Conservation (phyloP, 139 green algal genomes). For the Trebouxia sp. region DNA sequence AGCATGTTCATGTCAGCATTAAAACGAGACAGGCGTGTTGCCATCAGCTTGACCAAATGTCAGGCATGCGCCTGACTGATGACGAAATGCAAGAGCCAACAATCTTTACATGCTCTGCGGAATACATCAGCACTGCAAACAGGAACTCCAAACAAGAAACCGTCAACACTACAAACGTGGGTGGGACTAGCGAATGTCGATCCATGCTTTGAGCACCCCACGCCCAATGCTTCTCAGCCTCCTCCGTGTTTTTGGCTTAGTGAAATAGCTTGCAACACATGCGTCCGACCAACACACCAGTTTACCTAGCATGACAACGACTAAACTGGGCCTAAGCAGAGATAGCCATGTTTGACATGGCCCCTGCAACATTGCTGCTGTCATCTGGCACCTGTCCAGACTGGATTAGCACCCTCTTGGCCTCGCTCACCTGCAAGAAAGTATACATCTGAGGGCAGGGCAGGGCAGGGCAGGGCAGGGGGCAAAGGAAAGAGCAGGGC, state of each 20-base stretch:
- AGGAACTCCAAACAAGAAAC: too few relatives aligned
- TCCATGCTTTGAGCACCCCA: neutral
- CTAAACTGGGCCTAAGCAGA: neutral
- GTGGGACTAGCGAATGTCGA: neutral
- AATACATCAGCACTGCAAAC: too few relatives aligned
- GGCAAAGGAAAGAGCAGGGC: too few relatives aligned
- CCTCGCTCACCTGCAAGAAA: conserved; percentile 16
- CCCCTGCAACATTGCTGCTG: neutral
- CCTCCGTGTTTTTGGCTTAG: conserved; percentile 28
- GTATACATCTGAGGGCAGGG: too few relatives aligned
- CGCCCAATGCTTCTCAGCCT: neutral
- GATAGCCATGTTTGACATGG: neutral
- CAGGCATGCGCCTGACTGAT: too few relatives aligned
- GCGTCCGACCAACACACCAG: neutral
- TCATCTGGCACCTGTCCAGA: conserved; percentile 18
- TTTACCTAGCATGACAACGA: neutral
- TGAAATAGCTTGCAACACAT: neutral
- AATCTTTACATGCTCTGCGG: too few relatives aligned
- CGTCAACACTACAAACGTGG: too few relatives aligned
- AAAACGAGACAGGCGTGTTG: too few relatives aligned
- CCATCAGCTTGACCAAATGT: too few relatives aligned
- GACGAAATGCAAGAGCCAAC: too few relatives aligned
- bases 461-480: too few relatives aligned
- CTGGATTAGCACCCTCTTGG: conserved; percentile 27
- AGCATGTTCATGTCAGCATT: too few relatives aligned